Conservation (phyloP, 2,329 filamentous ascomycete species). For the Aureobasidium mangrovei region DNA sequence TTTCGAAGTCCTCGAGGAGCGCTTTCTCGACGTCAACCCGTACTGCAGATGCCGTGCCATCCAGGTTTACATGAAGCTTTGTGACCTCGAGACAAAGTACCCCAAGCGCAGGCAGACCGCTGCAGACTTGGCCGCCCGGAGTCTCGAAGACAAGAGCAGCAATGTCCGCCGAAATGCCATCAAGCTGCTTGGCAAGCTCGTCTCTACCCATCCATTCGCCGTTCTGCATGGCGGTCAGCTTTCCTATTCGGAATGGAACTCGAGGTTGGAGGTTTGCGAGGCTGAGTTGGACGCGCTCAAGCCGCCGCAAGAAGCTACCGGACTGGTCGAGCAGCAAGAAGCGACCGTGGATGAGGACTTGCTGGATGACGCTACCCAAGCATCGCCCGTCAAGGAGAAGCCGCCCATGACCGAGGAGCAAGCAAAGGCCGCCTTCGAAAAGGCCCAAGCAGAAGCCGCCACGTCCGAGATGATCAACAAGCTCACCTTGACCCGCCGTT, state of each 20-base stretch:
- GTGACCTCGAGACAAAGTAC: conserved; percentile 92
- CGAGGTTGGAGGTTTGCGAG: conserved; percentile 72
- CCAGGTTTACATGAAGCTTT: conserved; percentile 86
- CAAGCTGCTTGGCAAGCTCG: conserved; percentile 76
- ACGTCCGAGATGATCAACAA: conserved; percentile 83
- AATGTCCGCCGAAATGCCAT: conserved; percentile 93
- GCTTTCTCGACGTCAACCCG: conserved; percentile 92
- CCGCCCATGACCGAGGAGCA: conserved; percentile 69
- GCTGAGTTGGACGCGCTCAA: conserved; percentile 71
- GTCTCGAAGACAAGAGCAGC: conserved; percentile 95
- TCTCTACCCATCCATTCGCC: conserved; percentile 90
- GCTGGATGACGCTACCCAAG: conserved; percentile 79
- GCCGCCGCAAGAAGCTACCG: conserved; percentile 68
- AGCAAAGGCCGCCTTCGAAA: conserved; percentile 62
- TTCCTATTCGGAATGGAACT: conserved; percentile 75
- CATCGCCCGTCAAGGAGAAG: conserved; percentile 54
- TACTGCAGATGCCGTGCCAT: conserved; percentile 89
- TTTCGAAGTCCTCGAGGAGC: conserved; percentile 91
- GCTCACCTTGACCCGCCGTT: conserved; percentile 77
- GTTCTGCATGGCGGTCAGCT: conserved; percentile 85
- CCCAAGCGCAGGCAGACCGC: conserved; percentile 83
- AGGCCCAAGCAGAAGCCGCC: conserved; percentile 76
- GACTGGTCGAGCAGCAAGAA: conserved; percentile 56
- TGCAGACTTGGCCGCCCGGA: conserved; percentile 77
- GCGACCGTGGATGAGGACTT: conserved; percentile 66